A percentile compares a stretch with the other conserved stretches of the same genome.
Evolutionary conservation across 345 rosid species (phyloP).

Genomic region (Populus deltoides): DNA sequence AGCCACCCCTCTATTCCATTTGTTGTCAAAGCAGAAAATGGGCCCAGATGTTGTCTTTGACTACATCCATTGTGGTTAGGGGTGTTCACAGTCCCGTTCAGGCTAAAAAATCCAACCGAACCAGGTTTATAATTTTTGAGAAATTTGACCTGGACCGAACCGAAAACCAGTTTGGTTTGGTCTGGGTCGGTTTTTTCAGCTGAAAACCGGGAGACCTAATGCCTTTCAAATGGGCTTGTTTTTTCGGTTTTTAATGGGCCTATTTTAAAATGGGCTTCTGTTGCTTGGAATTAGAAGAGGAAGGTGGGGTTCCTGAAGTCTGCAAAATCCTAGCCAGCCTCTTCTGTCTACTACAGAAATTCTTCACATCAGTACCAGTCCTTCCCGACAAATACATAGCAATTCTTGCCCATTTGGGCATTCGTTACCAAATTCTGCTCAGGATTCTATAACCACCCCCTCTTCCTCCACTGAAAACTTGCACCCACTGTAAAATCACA

Average conservation of each 20-base stretch:
- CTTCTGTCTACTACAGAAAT: slow-evolving; percentile 87
- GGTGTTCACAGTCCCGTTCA: no score
- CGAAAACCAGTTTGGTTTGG: no score
- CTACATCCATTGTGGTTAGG: no score
- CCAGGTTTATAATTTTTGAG: no score
- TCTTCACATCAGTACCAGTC: slow-evolving; percentile 92
- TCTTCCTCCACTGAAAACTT: slow-evolving; percentile 87
- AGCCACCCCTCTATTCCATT: not conserved
- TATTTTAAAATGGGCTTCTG: not conserved
- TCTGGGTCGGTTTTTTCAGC: no score
- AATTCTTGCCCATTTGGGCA: slow-evolving; percentile 79
- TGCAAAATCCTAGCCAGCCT: slow-evolving; percentile 71
- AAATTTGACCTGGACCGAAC: no score
- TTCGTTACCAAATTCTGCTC: slow-evolving; percentile 59
- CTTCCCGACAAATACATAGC: slow-evolving; percentile 80
- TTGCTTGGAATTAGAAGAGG: slow-evolving; percentile 41
- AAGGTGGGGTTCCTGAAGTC: slow-evolving; percentile 31
- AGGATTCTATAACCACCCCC: slow-evolving; percentile 73
- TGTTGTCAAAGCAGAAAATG: not conserved
- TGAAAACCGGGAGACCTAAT: no score
- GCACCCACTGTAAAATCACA: slow-evolving; percentile 54
- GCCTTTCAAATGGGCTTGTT: no score
- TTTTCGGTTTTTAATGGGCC: no score
- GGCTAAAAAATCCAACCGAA: no score
- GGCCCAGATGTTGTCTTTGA: not conserved